These are phyloP conservation scores for Dalbergia cultrata DNA, from an alignment of 306 rosid genomes.

Conservation along the genomic window DNA sequence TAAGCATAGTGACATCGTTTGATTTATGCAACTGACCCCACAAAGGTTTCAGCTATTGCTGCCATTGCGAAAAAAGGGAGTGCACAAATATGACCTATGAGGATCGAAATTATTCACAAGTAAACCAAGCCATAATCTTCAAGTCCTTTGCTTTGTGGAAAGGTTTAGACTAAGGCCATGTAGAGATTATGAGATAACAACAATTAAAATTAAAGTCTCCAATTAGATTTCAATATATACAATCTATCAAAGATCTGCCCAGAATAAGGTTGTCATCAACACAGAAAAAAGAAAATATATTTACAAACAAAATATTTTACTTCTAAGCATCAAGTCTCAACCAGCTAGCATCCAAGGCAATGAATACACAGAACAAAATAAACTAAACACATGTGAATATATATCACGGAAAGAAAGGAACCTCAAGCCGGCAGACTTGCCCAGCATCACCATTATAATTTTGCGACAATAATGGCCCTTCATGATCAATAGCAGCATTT, in stretches of 20 bases:
- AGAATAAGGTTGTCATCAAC: background rate
- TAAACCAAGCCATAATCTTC: conserved; percentile 5
- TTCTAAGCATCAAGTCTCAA: background rate
- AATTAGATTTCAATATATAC: conserved; percentile 29
- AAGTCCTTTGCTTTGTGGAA: conserved; percentile 25
- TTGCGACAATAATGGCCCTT: conserved; percentile 52
- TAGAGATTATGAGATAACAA: conserved; percentile 26
- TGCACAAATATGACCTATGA: conserved; percentile 21
- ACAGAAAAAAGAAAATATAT: background rate
- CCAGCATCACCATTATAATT: conserved; percentile 59
- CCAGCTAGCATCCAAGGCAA: background rate
- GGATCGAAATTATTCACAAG: conserved; percentile 28
- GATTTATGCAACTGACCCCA: background rate
- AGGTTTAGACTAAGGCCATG: conserved; percentile 3
- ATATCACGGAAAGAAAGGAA: conserved; percentile 52
- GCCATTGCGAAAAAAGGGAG: background rate
- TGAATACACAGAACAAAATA: background rate
- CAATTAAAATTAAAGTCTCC: conserved; percentile 31
- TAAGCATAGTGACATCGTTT: too few relatives aligned
- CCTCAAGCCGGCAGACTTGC: conserved; percentile 85
- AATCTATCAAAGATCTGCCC: conserved; percentile 5
- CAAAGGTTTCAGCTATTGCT: background rate
- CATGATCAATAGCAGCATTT: conserved; percentile 58
- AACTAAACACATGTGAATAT: background rate
- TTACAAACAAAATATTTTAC: background rate